Evolutionary conservation across 1,284 basidiomycete species (phyloP), one percentile per base, ranked within the genome.

Genomic region (Papiliotrema laurentii): DNA sequence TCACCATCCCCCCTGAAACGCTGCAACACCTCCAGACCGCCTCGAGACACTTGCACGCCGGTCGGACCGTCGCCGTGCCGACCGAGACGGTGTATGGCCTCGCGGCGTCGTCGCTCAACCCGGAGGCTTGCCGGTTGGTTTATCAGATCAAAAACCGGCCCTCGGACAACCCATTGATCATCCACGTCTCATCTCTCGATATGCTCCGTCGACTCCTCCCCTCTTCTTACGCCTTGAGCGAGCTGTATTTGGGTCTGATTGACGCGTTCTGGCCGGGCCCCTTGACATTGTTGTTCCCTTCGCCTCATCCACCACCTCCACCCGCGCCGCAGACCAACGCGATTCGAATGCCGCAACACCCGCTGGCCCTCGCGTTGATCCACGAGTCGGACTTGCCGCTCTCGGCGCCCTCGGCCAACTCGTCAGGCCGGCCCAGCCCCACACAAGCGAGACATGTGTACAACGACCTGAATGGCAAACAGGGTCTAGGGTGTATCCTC

Each of bases 51-150:
- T 59, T 74, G 4, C 64, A 60, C 25, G 54, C 57, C 2, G 60
- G 62, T 4, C 56, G 61, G 13, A 70, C 71, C 0, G 89, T 98
- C 35, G 92, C 86, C 0, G 91, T 98, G 64, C 94, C 96, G 0
- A 97, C 96, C 26, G 96, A 99, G 74, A 98, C 96, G 0, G 96
- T 99, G 21, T 98, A 98, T 70, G 96, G 96, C 1, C 82, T 99
- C 4, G 96, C 89, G 21, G 96, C 90, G 0, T 78, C 86, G 33
- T 92, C 93, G 0, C 76, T 93, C 34, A 64, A 71, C 31, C 62
- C 81, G 0, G 63, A 74, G 18, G 91, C 92, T 7, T 80, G 83
- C 3, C 69, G 78, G 1, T 80, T 79, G 54, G 94, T 99, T 61
- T 99, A 93, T 72, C 76, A 80, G 10, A 87, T 88, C 50, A 99